Conservation (phyloP, 352 stramenopile genomes). For the Pythium aquatile region DNA sequence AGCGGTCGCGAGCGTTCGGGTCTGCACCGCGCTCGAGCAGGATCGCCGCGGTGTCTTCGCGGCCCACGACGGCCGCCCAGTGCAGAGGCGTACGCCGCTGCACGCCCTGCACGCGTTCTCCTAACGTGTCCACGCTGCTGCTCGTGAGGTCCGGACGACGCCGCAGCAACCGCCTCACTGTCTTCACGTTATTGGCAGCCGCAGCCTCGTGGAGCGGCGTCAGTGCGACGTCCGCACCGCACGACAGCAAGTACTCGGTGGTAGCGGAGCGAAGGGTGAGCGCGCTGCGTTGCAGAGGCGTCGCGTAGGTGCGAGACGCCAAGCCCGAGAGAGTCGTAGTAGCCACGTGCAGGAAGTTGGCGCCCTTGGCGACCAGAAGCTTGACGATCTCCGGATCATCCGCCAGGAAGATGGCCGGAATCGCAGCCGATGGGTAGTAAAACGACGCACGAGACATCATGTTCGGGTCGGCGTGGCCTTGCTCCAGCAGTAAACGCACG, state of each 20-base stretch:
- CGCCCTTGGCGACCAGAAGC: slow-evolving; percentile 54
- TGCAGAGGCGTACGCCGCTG: slow-evolving; percentile 68
- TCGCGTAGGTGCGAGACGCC: slow-evolving; percentile 40
- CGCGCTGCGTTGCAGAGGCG: slow-evolving; percentile 58
- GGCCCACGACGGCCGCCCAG: slow-evolving; percentile 66
- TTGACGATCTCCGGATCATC: slow-evolving; percentile 72
- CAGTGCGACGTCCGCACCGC: slow-evolving; percentile 68
- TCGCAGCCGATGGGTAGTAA: slow-evolving; percentile 53
- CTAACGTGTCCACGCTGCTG: slow-evolving; percentile 45
- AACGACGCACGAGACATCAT: slow-evolving; percentile 59
- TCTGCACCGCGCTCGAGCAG: slow-evolving; percentile 49
- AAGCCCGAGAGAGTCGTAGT: slow-evolving; percentile 41
- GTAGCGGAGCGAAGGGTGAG: slow-evolving; percentile 63
- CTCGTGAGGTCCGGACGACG: slow-evolving; percentile 12
- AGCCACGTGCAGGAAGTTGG: slow-evolving; percentile 70
- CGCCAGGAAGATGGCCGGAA: slow-evolving; percentile 73
- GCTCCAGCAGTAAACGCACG: slow-evolving; percentile 56
- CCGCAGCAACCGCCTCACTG: slow-evolving; percentile 46
- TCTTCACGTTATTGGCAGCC: slow-evolving; percentile 42
- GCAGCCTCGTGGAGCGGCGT: slow-evolving; percentile 74
- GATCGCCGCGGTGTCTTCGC: slow-evolving; percentile 30
- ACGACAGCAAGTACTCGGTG: slow-evolving; percentile 62
- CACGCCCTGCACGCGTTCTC: slow-evolving; percentile 61
- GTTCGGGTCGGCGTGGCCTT: slow-evolving; percentile 54
- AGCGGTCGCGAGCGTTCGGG: slow-evolving; percentile 53